Percentiles rank a stretch among this genome's conserved stretches.
These are phyloP conservation scores for Trichoderma reesei DNA, from an alignment of 495 filamentous ascomycete genomes.

Conservation along the genomic window DNA sequence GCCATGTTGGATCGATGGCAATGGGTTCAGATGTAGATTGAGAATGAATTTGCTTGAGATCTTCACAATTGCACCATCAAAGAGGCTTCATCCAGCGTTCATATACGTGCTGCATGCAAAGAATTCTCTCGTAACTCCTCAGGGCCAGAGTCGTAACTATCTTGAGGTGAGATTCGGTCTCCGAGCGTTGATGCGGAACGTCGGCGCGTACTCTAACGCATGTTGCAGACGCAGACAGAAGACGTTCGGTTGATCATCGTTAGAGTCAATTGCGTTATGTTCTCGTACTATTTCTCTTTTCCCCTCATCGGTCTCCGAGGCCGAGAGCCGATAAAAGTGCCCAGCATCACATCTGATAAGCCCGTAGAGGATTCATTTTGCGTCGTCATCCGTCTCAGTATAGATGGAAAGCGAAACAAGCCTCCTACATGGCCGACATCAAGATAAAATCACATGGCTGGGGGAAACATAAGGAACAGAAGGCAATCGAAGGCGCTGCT, in stretches of 20 bases:
- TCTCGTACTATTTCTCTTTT: not conserved
- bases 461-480: not conserved
- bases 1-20: not conserved
- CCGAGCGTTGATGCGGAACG: not conserved
- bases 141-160: not conserved
- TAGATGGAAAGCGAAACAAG: not conserved
- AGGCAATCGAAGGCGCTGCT: no score
- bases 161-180: not conserved
- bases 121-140: not conserved
- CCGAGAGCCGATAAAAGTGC: not conserved
- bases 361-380: not conserved
- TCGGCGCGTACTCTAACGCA: no score
- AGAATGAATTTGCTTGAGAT: not conserved
- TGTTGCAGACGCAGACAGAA: not conserved
- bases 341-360: not conserved
- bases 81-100: no score
- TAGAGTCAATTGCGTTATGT: not conserved
- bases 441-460: not conserved
- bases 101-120: not conserved
- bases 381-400: not conserved
- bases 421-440: not conserved
- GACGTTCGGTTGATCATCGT: not conserved
- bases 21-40: not conserved
- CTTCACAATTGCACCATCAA: not conserved
- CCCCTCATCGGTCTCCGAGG: constrained; percentile 7